Base-by-base conservation (phyloP, 2,329 filamentous ascomycete species). In the Myriosclerotinia curreyana region DNA sequence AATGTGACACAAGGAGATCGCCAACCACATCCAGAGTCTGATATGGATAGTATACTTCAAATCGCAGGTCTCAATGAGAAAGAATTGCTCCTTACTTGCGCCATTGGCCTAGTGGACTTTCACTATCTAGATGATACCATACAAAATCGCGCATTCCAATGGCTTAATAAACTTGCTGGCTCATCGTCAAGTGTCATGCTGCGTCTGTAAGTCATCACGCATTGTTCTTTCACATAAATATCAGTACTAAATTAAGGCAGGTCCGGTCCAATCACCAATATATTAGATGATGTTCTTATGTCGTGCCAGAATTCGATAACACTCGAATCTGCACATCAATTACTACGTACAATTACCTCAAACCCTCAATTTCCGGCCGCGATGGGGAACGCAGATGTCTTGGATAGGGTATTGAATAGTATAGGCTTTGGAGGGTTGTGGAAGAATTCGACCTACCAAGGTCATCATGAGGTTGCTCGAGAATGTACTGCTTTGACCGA, bases 41-140 rank as follows among this genome's bases (percentile, higher is more conserved):
- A 80, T 31, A 68, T 74, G 20, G 76, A 71, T 52, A 67, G 77
- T 53, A 73, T 77, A 31, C 76, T 80, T 22, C 73, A 76, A 49
- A 71, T 80, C 52, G 77, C 80, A 48, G 77, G 82, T 66, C 70
- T 83, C 69, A 81, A 81, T 61, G 86, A 89, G 66, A 82, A 84
- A 68, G 84, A 88, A 65, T 72, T 89, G 15, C 75, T 90, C 20
- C 78, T 89, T 7, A 85, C 84, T 66, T 83, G 84, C 3, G 84
- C 84, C 1, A 85, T 89, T 63, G 82, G 84, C 70, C 77, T 89
- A 50, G 82, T 89, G 12, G 87, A 90, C 71, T 89, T 90, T 70
- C 82, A 83, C 64, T 83, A 83, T 64, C 76, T 88, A 9, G 86
- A 89, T 64, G 86, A 89, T 64, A 77, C 78, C 1, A 79, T 86